Percentiles rank a stretch among this genome's conserved stretches.
phyloP scores from a whole-genome alignment of 805 yeast species.

The Wickerhamia fluorescens region DNA sequence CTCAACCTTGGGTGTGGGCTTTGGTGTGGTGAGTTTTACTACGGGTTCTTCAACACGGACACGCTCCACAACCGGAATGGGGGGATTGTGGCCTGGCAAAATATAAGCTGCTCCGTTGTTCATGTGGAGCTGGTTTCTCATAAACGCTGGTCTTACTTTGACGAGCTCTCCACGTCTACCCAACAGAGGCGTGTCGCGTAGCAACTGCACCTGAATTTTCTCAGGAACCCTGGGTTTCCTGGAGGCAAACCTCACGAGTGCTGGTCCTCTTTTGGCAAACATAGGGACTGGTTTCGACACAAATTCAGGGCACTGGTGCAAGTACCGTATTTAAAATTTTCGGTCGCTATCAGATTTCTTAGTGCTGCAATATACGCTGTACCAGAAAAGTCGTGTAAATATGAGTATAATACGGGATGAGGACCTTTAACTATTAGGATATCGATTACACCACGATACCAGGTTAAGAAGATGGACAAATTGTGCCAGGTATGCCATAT shows the following conservation, averaged over 20 bases:
- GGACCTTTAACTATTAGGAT: no score
- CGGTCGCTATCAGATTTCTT: no score
- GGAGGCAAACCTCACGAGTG: constrained; percentile 7
- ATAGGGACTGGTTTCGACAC: constrained; percentile 1
- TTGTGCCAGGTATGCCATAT: constrained; percentile 30
- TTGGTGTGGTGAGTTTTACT: constrained; percentile 1
- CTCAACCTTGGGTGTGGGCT: constrained; percentile 3
- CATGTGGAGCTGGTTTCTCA: constrained; percentile 73
- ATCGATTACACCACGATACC: no score
- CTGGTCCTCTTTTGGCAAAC: constrained; percentile 3
- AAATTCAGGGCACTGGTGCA: constrained; percentile 1
- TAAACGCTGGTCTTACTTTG: constrained; percentile 68
- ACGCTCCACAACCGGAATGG: constrained; percentile 34
- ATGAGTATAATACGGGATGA: no score
- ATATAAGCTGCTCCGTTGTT: constrained; percentile 71
- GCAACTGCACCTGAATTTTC: constrained; percentile 67
- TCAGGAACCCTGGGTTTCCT: constrained; percentile 14
- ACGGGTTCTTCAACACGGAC: constrained; percentile 3
- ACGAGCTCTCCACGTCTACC: constrained; percentile 71
- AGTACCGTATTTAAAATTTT: not conserved
- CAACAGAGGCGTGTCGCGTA: constrained; percentile 54
- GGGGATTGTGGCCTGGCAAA: constrained; percentile 25
- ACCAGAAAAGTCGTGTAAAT: no score
- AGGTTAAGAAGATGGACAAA: constrained; percentile 3
- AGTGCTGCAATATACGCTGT: no score